phyloP scores from a whole-genome alignment of 495 filamentous ascomycete genomes.

The Penicillium pancosmium region DNA sequence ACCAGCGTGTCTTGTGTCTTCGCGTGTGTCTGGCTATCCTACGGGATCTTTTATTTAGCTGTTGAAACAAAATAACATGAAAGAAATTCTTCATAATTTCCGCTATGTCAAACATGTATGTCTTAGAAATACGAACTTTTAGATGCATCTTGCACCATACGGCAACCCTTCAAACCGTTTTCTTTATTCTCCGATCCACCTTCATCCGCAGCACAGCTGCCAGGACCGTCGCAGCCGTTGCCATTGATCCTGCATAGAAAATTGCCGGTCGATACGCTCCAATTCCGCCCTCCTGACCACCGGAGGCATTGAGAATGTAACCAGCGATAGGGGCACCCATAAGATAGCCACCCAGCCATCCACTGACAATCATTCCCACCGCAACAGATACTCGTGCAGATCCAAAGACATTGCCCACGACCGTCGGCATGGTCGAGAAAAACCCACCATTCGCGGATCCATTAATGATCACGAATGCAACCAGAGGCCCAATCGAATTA shows the following conservation, averaged over 20 bases:
- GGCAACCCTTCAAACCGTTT: slow-evolving; percentile 20
- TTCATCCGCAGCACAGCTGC: slow-evolving; percentile 29
- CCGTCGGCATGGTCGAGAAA: slow-evolving; percentile 63
- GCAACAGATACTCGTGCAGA: slow-evolving; percentile 55
- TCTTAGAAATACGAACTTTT: background rate
- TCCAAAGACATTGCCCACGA: slow-evolving; percentile 59
- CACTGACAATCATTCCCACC: slow-evolving; percentile 64
- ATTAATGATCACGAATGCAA: slow-evolving; percentile 56
- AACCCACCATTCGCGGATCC: slow-evolving; percentile 60
- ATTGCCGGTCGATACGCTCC: slow-evolving; percentile 59
- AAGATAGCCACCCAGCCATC: slow-evolving; percentile 62
- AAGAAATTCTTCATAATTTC: background rate
- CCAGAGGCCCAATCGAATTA: slow-evolving; percentile 50
- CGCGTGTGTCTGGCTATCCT: background rate
- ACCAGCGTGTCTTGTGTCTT: background rate
- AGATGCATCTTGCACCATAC: background rate
- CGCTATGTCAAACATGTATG: background rate
- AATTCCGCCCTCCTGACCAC: slow-evolving; percentile 47
- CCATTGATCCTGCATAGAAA: slow-evolving; percentile 55
- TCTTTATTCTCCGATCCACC: slow-evolving; percentile 29
- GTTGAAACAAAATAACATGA: background rate
- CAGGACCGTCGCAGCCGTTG: slow-evolving; percentile 29
- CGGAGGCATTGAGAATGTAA: slow-evolving; percentile 56
- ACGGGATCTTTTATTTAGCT: background rate
- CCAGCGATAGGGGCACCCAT: slow-evolving; percentile 63